Percentiles rank a stretch among this genome's conserved stretches.
Evolutionary conservation across 164 flowering plant genomes (phyloP).

Genomic region (Vitis cinerea): DNA sequence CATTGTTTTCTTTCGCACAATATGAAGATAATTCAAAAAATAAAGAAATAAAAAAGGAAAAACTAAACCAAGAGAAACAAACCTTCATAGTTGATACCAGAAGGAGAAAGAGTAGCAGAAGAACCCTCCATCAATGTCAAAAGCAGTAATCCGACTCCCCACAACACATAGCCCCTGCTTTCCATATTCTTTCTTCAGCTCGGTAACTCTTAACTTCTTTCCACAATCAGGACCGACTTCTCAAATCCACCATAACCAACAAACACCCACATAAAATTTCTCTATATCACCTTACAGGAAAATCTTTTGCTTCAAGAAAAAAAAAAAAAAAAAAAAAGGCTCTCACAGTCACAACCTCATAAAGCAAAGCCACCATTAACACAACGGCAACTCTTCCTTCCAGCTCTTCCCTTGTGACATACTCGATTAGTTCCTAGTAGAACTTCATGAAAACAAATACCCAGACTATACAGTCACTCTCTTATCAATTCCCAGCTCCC

Average conservation of each 20-base stretch:
- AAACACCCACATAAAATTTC: background rate
- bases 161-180: conserved; percentile 21
- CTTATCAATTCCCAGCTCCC: conserved; percentile 12
- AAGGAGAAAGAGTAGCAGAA: conserved; percentile 84
- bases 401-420: conserved; percentile 4
- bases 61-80: conserved; percentile 15
- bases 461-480: conserved; percentile 18
- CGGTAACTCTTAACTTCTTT: conserved; percentile 18
- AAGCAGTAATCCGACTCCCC: conserved; percentile 49
- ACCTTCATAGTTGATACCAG: conserved; percentile 96
- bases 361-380: conserved; percentile 11
- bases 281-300: too few species aligned
- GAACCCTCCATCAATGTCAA: conserved; percentile 44
- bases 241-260: conserved; percentile 24
- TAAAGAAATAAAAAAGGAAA: background rate
- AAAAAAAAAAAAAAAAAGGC: background rate
- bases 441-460: conserved; percentile 4
- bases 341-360: conserved; percentile 17
- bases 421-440: background rate
- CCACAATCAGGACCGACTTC: conserved; percentile 14
- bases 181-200: conserved; percentile 37
- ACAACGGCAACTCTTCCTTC: conserved; percentile 7
- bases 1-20: background rate
- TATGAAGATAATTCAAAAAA: background rate
- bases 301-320: too few species aligned